Conservation (phyloP, 2,329 filamentous ascomycete species). For the Boeremia lycopersici region DNA sequence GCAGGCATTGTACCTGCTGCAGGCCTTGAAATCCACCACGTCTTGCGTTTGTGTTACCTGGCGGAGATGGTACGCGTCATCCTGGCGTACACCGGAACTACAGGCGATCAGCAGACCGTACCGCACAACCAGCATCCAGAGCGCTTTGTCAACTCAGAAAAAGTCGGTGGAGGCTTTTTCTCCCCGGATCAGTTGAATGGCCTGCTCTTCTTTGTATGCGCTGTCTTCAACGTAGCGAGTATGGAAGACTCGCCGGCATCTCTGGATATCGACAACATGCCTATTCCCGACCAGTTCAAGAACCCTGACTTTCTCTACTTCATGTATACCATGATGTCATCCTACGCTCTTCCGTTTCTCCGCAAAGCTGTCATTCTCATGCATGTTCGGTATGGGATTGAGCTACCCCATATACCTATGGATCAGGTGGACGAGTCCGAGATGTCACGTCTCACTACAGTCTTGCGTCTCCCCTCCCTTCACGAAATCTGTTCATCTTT, state of each 20-base stretch:
- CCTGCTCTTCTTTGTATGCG: slow-evolving; percentile 40
- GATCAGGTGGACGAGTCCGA: slow-evolving; percentile 71
- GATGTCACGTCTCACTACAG: slow-evolving; percentile 77
- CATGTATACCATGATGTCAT: slow-evolving; percentile 62
- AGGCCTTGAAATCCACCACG: slow-evolving; percentile 74
- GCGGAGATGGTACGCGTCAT: slow-evolving; percentile 88
- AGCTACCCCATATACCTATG: slow-evolving; percentile 71
- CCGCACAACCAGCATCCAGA: slow-evolving; percentile 23
- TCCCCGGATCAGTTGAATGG: slow-evolving; percentile 37
- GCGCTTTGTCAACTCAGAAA: slow-evolving; percentile 35
- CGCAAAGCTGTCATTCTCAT: slow-evolving; percentile 84
- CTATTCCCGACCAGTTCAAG: slow-evolving; percentile 30
- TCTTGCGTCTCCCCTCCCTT: slow-evolving; percentile 76
- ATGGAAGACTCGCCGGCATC: slow-evolving; percentile 31
- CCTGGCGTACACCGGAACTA: slow-evolving; percentile 54
- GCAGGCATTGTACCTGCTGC: slow-evolving; percentile 72
- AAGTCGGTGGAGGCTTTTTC: slow-evolving; percentile 28
- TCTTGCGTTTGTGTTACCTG: slow-evolving; percentile 85
- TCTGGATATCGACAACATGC: slow-evolving; percentile 34
- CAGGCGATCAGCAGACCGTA: slow-evolving; percentile 12
- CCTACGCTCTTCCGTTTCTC: slow-evolving; percentile 88
- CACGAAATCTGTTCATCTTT: slow-evolving; percentile 75
- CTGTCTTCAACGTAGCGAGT: slow-evolving; percentile 38
- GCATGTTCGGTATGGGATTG: slow-evolving; percentile 85
- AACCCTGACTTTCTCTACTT: slow-evolving; percentile 42